Conservation (phyloP, 371 early-diverging fungal species). For the Parasitella parasitica region DNA sequence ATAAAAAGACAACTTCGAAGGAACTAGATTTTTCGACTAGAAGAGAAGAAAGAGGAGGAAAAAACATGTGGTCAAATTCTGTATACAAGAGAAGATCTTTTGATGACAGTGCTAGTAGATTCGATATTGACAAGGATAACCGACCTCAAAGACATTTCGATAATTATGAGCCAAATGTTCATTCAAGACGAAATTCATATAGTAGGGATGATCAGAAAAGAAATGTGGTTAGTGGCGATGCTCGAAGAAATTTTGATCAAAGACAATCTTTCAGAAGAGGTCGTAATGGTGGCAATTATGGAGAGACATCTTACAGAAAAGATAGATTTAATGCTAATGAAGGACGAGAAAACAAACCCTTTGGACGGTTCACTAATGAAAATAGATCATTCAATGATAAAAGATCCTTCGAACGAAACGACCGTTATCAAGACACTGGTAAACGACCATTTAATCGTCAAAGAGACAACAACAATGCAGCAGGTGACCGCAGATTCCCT, state of each 20-base stretch:
- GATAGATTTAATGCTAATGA: not conserved
- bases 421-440: not conserved
- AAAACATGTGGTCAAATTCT: slow-evolving; percentile 3
- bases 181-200: not conserved
- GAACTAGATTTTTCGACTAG: not conserved
- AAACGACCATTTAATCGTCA: not conserved
- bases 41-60: not conserved
- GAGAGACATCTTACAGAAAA: not conserved
- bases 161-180: not conserved
- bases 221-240: not conserved
- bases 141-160: too few species aligned
- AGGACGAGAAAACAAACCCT: not conserved
- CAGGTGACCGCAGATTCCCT: not conserved
- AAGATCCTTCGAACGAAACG: not conserved
- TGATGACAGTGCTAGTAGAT: not conserved
- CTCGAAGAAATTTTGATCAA: not conserved
- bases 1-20: not conserved
- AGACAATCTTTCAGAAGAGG: not conserved
- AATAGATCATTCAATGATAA: not conserved
- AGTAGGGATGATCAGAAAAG: not conserved
- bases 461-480: not conserved
- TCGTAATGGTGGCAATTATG: not conserved
- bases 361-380: not conserved
- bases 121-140: not conserved
- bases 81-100: not conserved